These are phyloP conservation scores for Flaveria bidentis DNA, from an alignment of 129 eudicot species.

Conservation along the genomic window DNA sequence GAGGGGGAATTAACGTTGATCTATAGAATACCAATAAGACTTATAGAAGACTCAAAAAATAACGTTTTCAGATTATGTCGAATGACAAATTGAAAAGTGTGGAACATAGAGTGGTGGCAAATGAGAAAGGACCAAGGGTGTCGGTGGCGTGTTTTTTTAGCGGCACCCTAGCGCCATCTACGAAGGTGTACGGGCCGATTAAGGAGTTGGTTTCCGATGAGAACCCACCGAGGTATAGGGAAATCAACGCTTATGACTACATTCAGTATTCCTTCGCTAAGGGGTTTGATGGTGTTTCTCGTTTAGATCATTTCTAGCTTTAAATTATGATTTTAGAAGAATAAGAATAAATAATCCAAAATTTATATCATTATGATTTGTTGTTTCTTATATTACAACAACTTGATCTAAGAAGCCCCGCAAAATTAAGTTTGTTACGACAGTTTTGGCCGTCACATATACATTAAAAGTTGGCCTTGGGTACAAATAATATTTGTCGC, in stretches of 20 bases:
- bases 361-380: too few relatives aligned
- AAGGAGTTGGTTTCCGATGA: conserved; percentile 37
- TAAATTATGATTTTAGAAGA: conserved; percentile 1
- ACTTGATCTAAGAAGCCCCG: too few relatives aligned
- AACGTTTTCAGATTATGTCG: conserved; percentile 38
- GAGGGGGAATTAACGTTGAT: too few relatives aligned
- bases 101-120: conserved; percentile 52
- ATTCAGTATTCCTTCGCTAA: conserved; percentile 25
- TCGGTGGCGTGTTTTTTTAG: conserved; percentile 55
- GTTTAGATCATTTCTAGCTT: conserved; percentile 46
- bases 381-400: too few relatives aligned
- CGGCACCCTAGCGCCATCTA: conserved; percentile 7
- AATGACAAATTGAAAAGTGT: conserved; percentile 53
- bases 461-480: too few relatives aligned
- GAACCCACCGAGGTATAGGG: conserved; percentile 33
- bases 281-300: conserved; percentile 44
- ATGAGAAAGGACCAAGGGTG: conserved; percentile 44
- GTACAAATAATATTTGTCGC: too few relatives aligned
- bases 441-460: too few relatives aligned
- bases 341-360: too few relatives aligned
- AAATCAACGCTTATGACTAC: conserved; percentile 31
- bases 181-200: conserved; percentile 33
- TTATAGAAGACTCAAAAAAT: too few relatives aligned
- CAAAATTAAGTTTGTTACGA: too few relatives aligned
- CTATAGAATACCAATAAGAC: too few relatives aligned